Base-by-base conservation (phyloP, 345 rosid genomes). In the Brassica juncea region DNA sequence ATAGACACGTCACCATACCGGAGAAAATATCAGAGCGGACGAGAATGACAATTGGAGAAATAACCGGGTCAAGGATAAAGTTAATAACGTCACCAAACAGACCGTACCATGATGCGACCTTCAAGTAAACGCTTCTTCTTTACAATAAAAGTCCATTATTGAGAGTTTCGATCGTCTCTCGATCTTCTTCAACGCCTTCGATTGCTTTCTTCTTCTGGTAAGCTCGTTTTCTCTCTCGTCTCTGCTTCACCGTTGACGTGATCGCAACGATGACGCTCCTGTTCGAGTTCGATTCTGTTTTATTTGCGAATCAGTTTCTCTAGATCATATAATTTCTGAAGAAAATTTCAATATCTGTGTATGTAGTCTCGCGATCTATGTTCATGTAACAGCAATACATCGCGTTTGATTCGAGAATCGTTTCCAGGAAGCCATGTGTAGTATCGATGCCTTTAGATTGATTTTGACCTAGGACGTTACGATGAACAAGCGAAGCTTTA, bases 51-150 rank as follows among this genome's bases (percentile, higher is more conserved):
- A 65, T 4, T 2, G 7, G 42, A 12, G 0, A 1, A 37, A 65
- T 57, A 67, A 73, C 74, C 74, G 32, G 70, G 66, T 65, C 55
- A 70, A 64, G 80, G 64, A 80, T 75, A 75, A 55, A 64, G 72
- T 6, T 39, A 75, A 64, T 4, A 0, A 57, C 68, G 62, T 70
- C 0, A 14, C 80, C 83, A 80, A 80, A 70, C 83, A 75, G 71
- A 2, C n/a, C 82, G 66, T 21, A 61, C 54, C n/a, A 3, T 61
- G 77, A 80, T 68, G 60, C 66, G 70, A 49, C 66, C 66, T 28
- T 70, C 76, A 75, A 70, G 83, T 80, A 80, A 80, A 80, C 87
- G 84, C 58, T 9, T 32, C 12, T 34, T 58, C 47, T 19, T 11
- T 35, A 27, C 58, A 5, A 66, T 66, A 19, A 19, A 66, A 68